Conservation (phyloP, 805 yeast genomes). For the Ogataea saltuana region DNA sequence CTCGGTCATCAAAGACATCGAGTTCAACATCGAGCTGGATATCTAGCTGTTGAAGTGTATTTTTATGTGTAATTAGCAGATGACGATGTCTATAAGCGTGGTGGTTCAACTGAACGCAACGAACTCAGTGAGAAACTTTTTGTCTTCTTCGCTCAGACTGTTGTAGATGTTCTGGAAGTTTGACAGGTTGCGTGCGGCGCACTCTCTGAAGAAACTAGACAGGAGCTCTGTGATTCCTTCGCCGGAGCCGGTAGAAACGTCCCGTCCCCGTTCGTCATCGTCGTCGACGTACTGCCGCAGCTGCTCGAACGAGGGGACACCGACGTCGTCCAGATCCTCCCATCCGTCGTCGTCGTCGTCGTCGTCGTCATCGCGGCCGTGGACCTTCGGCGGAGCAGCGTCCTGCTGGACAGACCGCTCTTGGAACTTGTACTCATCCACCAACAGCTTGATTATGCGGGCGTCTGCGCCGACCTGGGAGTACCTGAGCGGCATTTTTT, state of each 20-base stretch:
- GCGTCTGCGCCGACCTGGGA: constrained; percentile 66
- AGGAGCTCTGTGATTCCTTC: constrained; percentile 40
- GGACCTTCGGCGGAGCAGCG: constrained; percentile 21
- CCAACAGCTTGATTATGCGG: constrained; percentile 71
- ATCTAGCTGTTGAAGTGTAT: constrained; percentile 7
- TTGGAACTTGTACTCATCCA: constrained; percentile 70
- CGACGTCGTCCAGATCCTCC: constrained; percentile 76
- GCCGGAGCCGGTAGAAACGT: constrained; percentile 36
- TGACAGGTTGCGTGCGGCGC: constrained; percentile 49
- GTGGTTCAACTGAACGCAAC: constrained; percentile 28
- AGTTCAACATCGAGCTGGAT: constrained; percentile 31
- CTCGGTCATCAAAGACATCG: constrained; percentile 31
- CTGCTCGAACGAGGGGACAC: constrained; percentile 62
- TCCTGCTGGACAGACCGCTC: constrained; percentile 42
- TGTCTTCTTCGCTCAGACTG: constrained; percentile 52
- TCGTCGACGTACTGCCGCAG: constrained; percentile 54
- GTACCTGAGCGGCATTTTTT: constrained; percentile 58
- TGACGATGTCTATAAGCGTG: not conserved
- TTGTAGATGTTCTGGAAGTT: constrained; percentile 55
- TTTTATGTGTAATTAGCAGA: not conserved
- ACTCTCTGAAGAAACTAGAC: constrained; percentile 55
- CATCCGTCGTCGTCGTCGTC: constrained; percentile 59
- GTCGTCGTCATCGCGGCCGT: constrained; percentile 25
- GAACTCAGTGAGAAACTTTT: constrained; percentile 48
- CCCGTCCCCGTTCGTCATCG: constrained; percentile 21